Evolutionary conservation across 108 stramenopile genomes (phyloP), one percentile per base, ranked within the genome.

Genomic region (Nitzschia sp.): DNA sequence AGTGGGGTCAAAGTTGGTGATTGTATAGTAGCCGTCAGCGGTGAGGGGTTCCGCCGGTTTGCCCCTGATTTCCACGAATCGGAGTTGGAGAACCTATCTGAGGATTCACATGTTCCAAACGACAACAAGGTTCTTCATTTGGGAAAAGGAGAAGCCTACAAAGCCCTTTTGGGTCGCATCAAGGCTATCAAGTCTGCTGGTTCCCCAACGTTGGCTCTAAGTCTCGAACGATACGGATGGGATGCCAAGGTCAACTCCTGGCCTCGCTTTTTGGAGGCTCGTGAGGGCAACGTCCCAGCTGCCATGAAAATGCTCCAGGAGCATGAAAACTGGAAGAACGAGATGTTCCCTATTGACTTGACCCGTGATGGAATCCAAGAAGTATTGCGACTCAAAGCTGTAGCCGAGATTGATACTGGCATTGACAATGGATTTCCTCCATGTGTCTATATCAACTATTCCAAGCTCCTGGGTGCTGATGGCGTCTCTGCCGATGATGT

Each of bases 291-390:
- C 51, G 91, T 92, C 10, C 86, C 91, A 14, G 54, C 50, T 24
- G 91, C 91, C 19, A 89, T 89, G 88, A 81, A 73, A 41, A 80
- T 87, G 86, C 70, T 86, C 5, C 86, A 92, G 63, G 79, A 75
- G 10, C 88, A 92, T 61, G 91, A 92, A 68, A 61, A 68, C 10
- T 92, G 91, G 88, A 80, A 82, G 41, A 70, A 60, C 41, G 61
- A 73, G 46, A 85, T 72, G n/a, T 89, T 92, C 53, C 91, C 91
- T 0, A 89, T 92, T 59, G 88, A 92, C 64, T 65, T 92, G 57
- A 89, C 86, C 9, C 44, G 65, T 19, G 73, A 71, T 12, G 76
- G 78, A 17, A 34, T 89, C 8, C 88, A 89, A 64, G 57, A 82
- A n/a, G 67, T 92, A 7, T 37, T 92, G 15, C 76, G 77, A 57